phyloP scores from a whole-genome alignment of 2,329 filamentous ascomycete genomes.

The Macroventuria anomochaeta region DNA sequence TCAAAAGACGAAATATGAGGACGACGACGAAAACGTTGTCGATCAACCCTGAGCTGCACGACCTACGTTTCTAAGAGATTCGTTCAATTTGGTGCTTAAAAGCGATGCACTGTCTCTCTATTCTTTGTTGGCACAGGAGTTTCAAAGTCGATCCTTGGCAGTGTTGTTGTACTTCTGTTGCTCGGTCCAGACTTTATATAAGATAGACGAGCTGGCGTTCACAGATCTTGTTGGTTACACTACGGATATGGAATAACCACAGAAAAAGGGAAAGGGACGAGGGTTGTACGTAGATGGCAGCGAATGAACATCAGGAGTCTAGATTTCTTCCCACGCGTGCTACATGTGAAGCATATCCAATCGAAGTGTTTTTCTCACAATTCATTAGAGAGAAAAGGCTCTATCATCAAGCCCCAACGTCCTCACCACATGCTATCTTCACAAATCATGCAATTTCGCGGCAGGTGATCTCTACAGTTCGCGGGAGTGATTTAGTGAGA shows the following conservation, averaged over 20 bases:
- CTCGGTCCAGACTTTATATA: not conserved
- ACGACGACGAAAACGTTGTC: not conserved
- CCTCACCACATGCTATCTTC: too few relatives aligned
- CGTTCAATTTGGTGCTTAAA: not conserved
- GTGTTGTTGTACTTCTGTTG: not conserved
- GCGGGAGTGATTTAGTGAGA: too few relatives aligned
- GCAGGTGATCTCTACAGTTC: too few relatives aligned
- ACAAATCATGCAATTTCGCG: too few relatives aligned
- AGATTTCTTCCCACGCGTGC: not conserved
- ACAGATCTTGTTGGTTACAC: not conserved
- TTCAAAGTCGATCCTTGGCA: not conserved
- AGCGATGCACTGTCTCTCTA: not conserved
- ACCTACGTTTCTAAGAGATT: not conserved
- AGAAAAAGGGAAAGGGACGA: not conserved
- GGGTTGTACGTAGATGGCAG: constrained; percentile 2
- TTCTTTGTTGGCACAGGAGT: not conserved
- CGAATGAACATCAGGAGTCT: not conserved
- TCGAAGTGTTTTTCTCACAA: not conserved
- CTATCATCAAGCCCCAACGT: too few relatives aligned
- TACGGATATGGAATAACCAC: not conserved
- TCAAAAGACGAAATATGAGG: too few relatives aligned
- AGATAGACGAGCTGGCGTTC: constrained; percentile 1
- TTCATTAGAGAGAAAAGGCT: too few relatives aligned
- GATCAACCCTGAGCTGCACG: too few relatives aligned
- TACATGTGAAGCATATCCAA: not conserved